Conservation (phyloP, 176 grass and related monocot genomes). For the Chrysopogon serrulatus region DNA sequence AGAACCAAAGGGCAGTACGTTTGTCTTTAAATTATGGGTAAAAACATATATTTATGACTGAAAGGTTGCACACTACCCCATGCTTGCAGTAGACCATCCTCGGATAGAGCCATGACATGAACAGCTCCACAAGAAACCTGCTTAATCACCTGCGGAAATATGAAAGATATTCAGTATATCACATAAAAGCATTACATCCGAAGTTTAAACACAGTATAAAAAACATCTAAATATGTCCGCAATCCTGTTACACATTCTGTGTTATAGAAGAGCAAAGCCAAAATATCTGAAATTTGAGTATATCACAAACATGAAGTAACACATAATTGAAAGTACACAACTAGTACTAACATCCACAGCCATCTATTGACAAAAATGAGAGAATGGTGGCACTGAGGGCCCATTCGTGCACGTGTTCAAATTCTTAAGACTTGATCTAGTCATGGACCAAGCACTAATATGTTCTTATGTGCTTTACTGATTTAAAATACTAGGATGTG, state of each 20-base stretch:
- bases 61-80: conserved; percentile 69
- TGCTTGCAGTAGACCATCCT: conserved; percentile 86
- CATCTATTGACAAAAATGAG: background rate
- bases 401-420: background rate
- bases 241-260: background rate
- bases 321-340: background rate
- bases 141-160: conserved; percentile 55
- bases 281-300: background rate
- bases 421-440: background rate
- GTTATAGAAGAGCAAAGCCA: background rate
- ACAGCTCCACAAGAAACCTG: conserved; percentile 90
- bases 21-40: background rate
- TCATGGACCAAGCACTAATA: background rate
- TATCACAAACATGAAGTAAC: background rate
- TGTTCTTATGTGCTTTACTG: background rate
- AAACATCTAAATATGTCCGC: background rate
- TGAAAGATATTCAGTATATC: background rate
- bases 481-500: background rate
- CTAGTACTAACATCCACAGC: background rate
- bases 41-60: background rate
- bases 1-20: background rate
- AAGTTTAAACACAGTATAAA: background rate
- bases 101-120: conserved; percentile 84
- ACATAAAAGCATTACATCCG: background rate
- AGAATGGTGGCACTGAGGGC: background rate